Conservation (phyloP, 768 basidiomycete genomes). For the Tricholoma flavovirens region DNA sequence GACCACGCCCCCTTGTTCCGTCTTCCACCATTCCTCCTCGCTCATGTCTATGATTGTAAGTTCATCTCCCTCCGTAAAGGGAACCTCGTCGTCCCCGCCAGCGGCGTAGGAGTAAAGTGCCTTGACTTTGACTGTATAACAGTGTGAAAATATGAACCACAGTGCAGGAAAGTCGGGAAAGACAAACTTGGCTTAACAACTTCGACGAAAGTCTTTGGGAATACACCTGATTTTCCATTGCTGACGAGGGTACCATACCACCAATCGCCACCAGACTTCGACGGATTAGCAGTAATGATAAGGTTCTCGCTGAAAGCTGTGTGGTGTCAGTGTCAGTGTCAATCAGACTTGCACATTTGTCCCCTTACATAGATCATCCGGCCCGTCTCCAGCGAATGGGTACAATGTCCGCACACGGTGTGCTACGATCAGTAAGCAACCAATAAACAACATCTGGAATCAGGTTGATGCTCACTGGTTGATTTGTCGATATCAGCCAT, state of each 20-base stretch:
- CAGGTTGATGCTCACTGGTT: conserved; percentile 38
- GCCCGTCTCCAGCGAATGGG: conserved; percentile 78
- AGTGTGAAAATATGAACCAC: conserved; percentile 3
- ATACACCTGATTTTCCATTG: conserved; percentile 72
- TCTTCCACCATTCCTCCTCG: conserved; percentile 96
- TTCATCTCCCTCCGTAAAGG: conserved; percentile 76
- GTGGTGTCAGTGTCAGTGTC: background rate
- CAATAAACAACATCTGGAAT: background rate
- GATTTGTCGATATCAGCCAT: conserved; percentile 71
- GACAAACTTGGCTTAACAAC: conserved; percentile 59
- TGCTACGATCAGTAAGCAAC: conserved; percentile 35
- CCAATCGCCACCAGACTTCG: conserved; percentile 85
- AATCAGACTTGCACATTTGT: background rate
- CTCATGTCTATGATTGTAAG: conserved; percentile 75
- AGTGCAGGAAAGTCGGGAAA: conserved; percentile 6
- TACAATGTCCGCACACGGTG: conserved; percentile 77
- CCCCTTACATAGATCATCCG: conserved; percentile 79
- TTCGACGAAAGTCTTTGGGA: conserved; percentile 87
- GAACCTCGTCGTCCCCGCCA: conserved; percentile 71
- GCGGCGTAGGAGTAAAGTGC: conserved; percentile 78
- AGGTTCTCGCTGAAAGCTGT: conserved; percentile 77
- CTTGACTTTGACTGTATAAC: conserved; percentile 53
- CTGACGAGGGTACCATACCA: conserved; percentile 77
- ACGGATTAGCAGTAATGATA: conserved; percentile 75
- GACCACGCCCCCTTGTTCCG: conserved; percentile 78